Percentiles rank a stretch among this genome's conserved stretches.
Evolutionary conservation across 73 alveolate genomes (phyloP).

Genomic region (Blepharisma japonicum): DNA sequence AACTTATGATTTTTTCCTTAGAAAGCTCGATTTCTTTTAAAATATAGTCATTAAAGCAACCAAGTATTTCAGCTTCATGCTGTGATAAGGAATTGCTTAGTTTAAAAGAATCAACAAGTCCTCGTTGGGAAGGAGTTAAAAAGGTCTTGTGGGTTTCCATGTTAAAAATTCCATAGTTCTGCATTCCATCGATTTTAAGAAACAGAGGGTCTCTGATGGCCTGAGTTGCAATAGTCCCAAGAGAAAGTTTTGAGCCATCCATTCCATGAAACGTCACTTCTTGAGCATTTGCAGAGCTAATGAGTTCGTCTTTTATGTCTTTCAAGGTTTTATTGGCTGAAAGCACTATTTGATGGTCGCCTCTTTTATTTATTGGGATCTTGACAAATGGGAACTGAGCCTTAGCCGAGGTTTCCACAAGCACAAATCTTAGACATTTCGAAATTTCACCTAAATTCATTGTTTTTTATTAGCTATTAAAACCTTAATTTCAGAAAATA

Average conservation of each 20-base stretch:
- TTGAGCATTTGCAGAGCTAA: too few species aligned
- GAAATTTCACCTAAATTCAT: too few species aligned
- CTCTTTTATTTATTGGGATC: too few species aligned
- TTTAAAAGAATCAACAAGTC: background rate
- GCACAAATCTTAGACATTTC: too few species aligned
- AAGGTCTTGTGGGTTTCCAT: background rate
- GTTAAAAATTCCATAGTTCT: background rate
- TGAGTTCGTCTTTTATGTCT: background rate
- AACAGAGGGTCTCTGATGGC: conserved; percentile 8
- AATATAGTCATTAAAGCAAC: background rate
- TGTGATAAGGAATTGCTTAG: background rate
- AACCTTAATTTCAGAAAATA: too few species aligned
- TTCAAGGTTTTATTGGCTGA: too few species aligned
- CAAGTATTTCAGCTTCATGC: conserved; percentile 26
- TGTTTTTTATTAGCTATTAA: too few species aligned
- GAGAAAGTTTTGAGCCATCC: background rate
- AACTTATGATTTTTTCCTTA: too few species aligned
- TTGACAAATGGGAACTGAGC: too few species aligned
- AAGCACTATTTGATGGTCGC: too few species aligned
- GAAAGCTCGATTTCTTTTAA: background rate
- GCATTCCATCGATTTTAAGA: background rate
- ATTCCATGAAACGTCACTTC: background rate
- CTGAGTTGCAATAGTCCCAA: background rate
- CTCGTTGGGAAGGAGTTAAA: conserved; percentile 13
- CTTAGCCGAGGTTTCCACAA: too few species aligned